Base-by-base conservation (phyloP, 2,329 filamentous ascomycete genomes). In the Immersiporthe knoxdaviesiana region DNA sequence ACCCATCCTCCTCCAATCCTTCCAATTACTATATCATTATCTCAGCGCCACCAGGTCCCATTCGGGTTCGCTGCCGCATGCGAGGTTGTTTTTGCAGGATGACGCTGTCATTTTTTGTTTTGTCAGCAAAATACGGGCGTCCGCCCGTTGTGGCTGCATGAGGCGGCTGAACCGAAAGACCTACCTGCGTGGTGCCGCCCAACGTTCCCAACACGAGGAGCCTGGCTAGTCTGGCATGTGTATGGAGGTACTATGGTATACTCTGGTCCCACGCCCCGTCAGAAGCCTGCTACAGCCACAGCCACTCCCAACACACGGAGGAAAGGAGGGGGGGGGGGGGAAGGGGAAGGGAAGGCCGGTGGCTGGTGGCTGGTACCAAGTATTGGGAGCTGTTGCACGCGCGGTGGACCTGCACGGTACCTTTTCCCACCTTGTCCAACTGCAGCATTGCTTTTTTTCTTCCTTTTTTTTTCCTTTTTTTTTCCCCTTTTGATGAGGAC, bases 121-220 rank as follows among this genome's bases (percentile, higher is more conserved):
- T 66, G 64, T 66, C 54, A 66, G 65, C 65, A 65, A 35, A 27
- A 47, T 47, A 6, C 41, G 41, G 41, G 18, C 18, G 41, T 47
- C 41, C 41, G 16, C 41, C 39, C 16, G n/a, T n/a, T 3, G 44
- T 47, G 44, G 44, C 44, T 47, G 44, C 7, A 47, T 47, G 44
- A n/a, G n/a, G 44, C 44, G 44, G 44, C 44, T 47, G 44, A 47
- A 47, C 6, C 18, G 44, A 21, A n/a, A 47, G 21, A 47, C 44
- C 44, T 47, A 47, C 44, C 44, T 47, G 44, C 44, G 21, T 47
- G 41, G 41, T 21, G n/a, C n/a, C 41, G 41, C 41, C 10, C 44
- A n/a, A 10, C 7, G 21, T 21, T 21, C 44, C 44, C 44, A 47
- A 47, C 21, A 47, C 44, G 44, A 47, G 44, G 18, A 47, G 44